These are phyloP conservation scores for Mentha longifolia DNA, from an alignment of 257 asterid genomes.

Conservation along the genomic window DNA sequence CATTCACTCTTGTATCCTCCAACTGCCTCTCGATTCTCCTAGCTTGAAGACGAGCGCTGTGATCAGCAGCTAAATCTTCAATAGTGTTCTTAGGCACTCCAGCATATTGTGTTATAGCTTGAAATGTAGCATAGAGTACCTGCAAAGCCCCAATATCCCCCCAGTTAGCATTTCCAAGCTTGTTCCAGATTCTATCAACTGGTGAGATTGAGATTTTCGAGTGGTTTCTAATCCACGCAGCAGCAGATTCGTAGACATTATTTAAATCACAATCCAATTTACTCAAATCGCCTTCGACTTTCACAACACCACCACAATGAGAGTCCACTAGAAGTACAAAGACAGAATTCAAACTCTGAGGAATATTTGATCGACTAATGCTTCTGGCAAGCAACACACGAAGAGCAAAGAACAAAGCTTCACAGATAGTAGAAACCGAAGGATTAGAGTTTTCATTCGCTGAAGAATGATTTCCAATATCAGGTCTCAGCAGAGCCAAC, in stretches of 20 bases:
- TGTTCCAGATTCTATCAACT: slow-evolving; percentile 89
- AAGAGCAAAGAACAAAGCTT: slow-evolving; percentile 85
- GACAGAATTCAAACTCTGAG: slow-evolving; percentile 70
- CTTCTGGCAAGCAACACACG: slow-evolving; percentile 90
- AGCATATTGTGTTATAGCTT: slow-evolving; percentile 79
- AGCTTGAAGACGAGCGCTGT: slow-evolving; percentile 83
- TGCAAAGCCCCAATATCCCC: slow-evolving; percentile 95
- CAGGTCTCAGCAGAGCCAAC: slow-evolving; percentile 78
- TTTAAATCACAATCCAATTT: slow-evolving; percentile 71
- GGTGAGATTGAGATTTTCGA: slow-evolving; percentile 77
- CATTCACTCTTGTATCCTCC: slow-evolving; percentile 60
- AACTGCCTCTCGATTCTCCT: slow-evolving; percentile 85
- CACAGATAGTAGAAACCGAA: slow-evolving; percentile 53
- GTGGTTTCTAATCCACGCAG: slow-evolving; percentile 79
- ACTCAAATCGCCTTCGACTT: slow-evolving; percentile 87
- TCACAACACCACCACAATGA: slow-evolving; percentile 84
- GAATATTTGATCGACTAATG: slow-evolving; percentile 78
- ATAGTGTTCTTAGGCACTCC: slow-evolving; percentile 73
- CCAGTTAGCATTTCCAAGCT: slow-evolving; percentile 99
- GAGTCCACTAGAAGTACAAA: slow-evolving; percentile 82
- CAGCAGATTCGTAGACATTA: slow-evolving; percentile 80
- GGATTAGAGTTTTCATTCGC: slow-evolving; percentile 52
- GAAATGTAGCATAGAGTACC: slow-evolving; percentile 88
- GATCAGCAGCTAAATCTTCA: slow-evolving; percentile 98
- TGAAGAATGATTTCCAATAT: slow-evolving; percentile 54